These are phyloP conservation scores for Picea sitchensis DNA, from an alignment of 75 land plant species.

Conservation along the genomic window DNA sequence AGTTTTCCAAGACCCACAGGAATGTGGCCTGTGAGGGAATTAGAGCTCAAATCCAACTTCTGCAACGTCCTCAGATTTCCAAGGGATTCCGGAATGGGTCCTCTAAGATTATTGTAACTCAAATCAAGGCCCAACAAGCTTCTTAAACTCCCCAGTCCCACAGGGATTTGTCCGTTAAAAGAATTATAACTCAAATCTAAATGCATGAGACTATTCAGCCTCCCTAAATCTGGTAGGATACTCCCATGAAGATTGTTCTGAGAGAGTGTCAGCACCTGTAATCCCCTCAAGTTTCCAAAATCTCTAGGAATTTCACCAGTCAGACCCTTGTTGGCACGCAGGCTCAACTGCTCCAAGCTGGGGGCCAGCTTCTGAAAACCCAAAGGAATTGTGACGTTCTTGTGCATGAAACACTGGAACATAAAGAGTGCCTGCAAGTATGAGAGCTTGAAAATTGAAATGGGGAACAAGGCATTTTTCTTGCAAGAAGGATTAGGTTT, in stretches of 20 bases:
- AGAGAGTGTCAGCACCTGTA: slow-evolving; percentile 71
- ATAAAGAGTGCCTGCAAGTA: slow-evolving; percentile 57
- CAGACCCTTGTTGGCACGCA: slow-evolving; percentile 53
- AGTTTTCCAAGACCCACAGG: slow-evolving; percentile 43
- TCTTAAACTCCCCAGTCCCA: slow-evolving; percentile 46
- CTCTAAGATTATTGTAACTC: slow-evolving; percentile 62
- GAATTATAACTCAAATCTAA: slow-evolving; percentile 70
- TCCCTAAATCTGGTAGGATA: slow-evolving; percentile 51
- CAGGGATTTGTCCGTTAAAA: slow-evolving; percentile 55
- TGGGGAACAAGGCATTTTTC: slow-evolving; percentile 42
- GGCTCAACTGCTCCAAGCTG: slow-evolving; percentile 58
- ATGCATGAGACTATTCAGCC: slow-evolving; percentile 42
- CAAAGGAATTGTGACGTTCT: slow-evolving; percentile 35
- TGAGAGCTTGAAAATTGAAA: slow-evolving; percentile 38
- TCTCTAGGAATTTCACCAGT: slow-evolving; percentile 64
- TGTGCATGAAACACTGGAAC: slow-evolving; percentile 57
- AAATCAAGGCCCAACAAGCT: slow-evolving; percentile 66
- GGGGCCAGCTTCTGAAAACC: not conserved
- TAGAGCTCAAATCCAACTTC: slow-evolving; percentile 74
- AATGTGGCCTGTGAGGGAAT: slow-evolving; percentile 49
- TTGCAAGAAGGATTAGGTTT: slow-evolving; percentile 64
- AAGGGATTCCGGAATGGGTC: slow-evolving; percentile 50
- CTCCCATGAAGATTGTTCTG: slow-evolving; percentile 52
- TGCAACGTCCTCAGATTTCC: slow-evolving; percentile 59
- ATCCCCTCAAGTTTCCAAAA: slow-evolving; percentile 43